Evolutionary conservation across 306 rosid species (phyloP), one percentile per base, ranked within the genome.

Genomic region (Vigna nakashimae): DNA sequence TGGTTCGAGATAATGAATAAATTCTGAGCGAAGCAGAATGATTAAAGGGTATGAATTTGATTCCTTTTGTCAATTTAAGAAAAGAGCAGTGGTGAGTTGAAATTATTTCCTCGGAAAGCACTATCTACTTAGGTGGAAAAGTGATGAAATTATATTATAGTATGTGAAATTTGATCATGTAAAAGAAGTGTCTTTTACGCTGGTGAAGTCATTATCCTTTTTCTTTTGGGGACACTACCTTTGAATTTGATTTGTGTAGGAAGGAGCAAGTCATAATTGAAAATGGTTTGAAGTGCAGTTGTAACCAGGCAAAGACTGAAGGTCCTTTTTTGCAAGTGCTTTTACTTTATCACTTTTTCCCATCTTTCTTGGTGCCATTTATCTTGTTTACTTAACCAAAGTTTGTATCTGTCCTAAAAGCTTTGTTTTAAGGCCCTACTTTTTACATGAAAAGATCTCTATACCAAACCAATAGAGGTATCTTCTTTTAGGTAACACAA

Each of bases 351-450:
- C 73, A 49, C 79, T 51, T 79, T 73, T 82, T 58, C 20, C 82
- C 24, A 56, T 70, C 84, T 77, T 73, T 82, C 28, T 77, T 43
- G 80, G 71, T 56, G 79, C 66, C 26, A 67, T 73, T 82, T 24
- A 66, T 77, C 82, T 83, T 64, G 9, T 58, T 83, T 63, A 73
- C 80, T 83, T 48, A 16, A 69, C 73, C 52, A 82, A 75, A 50
- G 77, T 68, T 69, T 62, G 43, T 48, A 50, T 69, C 49, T 32
- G 34, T 17, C 53, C 63, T 49, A 58, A 81, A 84, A 85, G 85
- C 85, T 81, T 51, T 78, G 78, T 40, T 78, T 78, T 78, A 32
- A 74, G 88, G 79, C 75, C 57, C 53, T 81, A 50, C 85, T 81
- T 85, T 85, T 80, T 24, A 50, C 73, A 22, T 70, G 13, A 72